Conservation (phyloP, 805 yeast genomes). For the Wickerhamomyces chambardii region DNA sequence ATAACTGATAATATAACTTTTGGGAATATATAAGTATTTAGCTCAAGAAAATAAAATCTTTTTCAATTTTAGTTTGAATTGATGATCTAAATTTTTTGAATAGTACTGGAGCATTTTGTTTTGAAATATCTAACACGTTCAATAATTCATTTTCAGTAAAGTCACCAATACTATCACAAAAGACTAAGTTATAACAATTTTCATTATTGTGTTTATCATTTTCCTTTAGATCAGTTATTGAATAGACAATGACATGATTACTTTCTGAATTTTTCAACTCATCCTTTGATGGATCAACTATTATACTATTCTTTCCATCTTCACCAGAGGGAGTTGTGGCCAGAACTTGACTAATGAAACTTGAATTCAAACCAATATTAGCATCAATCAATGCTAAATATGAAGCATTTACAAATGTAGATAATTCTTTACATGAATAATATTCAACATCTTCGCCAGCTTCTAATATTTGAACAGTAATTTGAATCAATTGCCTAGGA, state of each 20-base stretch:
- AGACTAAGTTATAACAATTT: conserved; percentile 27
- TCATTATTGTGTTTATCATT: conserved; percentile 25
- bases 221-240: conserved; percentile 38
- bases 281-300: conserved; percentile 35
- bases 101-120: conserved; percentile 32
- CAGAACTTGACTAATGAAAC: conserved; percentile 54
- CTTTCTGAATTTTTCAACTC: conserved; percentile 39
- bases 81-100: conserved; percentile 37
- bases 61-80: conserved; percentile 36
- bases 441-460: conserved; percentile 33
- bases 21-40: conserved; percentile 3
- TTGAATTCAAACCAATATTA: conserved; percentile 57
- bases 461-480: conserved; percentile 56
- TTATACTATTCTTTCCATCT: conserved; percentile 18
- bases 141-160: conserved; percentile 52
- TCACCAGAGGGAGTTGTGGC: conserved; percentile 33
- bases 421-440: conserved; percentile 15
- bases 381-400: conserved; percentile 75
- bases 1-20: too few relatives aligned
- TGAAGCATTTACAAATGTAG: conserved; percentile 49
- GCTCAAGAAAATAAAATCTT: conserved; percentile 52
- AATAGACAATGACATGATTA: conserved; percentile 59
- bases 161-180: conserved; percentile 64
- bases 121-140: conserved; percentile 41
- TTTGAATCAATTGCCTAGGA: conserved; percentile 74